phyloP scores from a whole-genome alignment of 495 filamentous ascomycete genomes.

The Penicillium maclennaniae region DNA sequence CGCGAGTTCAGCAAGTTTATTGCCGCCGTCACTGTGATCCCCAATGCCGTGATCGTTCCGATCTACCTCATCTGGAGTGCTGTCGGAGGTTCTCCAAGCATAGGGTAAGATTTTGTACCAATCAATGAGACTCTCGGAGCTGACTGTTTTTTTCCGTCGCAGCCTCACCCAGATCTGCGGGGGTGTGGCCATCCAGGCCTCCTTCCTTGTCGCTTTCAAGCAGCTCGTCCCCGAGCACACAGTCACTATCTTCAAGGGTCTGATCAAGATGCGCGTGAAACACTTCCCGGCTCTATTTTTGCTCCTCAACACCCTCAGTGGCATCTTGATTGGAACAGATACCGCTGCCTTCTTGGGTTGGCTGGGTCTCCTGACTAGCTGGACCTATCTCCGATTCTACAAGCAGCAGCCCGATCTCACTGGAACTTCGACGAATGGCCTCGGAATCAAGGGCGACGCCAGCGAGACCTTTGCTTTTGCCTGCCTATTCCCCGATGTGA shows the following conservation, averaged over 20 bases:
- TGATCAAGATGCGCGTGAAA: constrained; percentile 86
- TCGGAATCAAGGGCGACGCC: constrained; percentile 70
- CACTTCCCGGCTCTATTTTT: constrained; percentile 92
- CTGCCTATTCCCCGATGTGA: constrained; percentile 87
- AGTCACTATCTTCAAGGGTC: constrained; percentile 83
- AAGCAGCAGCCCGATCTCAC: constrained; percentile 68
- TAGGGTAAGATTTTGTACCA: constrained; percentile 56
- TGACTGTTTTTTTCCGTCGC: constrained; percentile 27
- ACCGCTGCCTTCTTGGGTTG: constrained; percentile 78
- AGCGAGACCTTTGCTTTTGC: constrained; percentile 94
- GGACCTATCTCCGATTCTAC: constrained; percentile 96
- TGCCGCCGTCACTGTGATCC: constrained; percentile 68
- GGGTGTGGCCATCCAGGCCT: constrained; percentile 82
- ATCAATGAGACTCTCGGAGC: background rate
- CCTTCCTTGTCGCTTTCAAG: constrained; percentile 96
- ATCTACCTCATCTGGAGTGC: constrained; percentile 70
- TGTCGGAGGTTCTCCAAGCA: constrained; percentile 59
- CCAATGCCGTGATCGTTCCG: constrained; percentile 71
- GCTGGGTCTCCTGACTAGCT: constrained; percentile 80
- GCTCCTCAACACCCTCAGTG: constrained; percentile 68
- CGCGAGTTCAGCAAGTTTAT: constrained; percentile 90
- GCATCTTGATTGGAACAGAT: constrained; percentile 77
- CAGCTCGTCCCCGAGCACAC: constrained; percentile 97
- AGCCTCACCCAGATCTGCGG: constrained; percentile 80
- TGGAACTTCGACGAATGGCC: constrained; percentile 49